phyloP scores from a whole-genome alignment of 768 basidiomycete genomes.

The Lentinus brumalis region DNA sequence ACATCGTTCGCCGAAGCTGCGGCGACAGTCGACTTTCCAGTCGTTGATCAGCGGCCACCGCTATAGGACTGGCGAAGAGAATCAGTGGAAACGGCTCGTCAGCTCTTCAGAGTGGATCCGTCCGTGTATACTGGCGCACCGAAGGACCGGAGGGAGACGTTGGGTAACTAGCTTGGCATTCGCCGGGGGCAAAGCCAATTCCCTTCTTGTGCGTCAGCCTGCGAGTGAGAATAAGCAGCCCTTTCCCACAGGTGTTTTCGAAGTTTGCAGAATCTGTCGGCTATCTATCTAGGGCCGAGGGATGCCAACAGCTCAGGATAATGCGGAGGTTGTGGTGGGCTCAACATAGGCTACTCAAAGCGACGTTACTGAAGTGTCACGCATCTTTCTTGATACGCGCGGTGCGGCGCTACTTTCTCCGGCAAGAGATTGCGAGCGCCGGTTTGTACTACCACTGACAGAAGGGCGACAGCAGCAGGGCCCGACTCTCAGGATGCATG shows the following conservation, averaged over 20 bases:
- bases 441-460: too few species aligned
- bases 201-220: neutral
- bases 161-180: slow-evolving; percentile 1
- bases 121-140: too few species aligned
- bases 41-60: neutral
- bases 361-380: too few species aligned
- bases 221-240: neutral
- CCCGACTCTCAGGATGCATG: too few species aligned
- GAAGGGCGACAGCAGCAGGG: too few species aligned
- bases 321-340: neutral
- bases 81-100: too few species aligned
- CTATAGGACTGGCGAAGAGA: neutral
- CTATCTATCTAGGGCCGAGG: neutral
- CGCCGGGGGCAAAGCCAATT: neutral
- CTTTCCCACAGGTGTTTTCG: neutral
- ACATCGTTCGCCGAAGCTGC: neutral
- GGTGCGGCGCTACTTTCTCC: too few species aligned
- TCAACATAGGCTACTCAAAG: neutral
- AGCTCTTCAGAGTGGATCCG: too few species aligned
- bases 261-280: neutral
- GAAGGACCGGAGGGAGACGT: neutral
- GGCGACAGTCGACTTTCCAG: neutral
- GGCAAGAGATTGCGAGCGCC: too few species aligned
- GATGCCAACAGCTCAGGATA: neutral
- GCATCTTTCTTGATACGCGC: too few species aligned